Evolutionary conservation across 129 eudicot species (phyloP), one percentile per base, ranked within the genome.

Genomic region (Smallanthus sonchifolius): DNA sequence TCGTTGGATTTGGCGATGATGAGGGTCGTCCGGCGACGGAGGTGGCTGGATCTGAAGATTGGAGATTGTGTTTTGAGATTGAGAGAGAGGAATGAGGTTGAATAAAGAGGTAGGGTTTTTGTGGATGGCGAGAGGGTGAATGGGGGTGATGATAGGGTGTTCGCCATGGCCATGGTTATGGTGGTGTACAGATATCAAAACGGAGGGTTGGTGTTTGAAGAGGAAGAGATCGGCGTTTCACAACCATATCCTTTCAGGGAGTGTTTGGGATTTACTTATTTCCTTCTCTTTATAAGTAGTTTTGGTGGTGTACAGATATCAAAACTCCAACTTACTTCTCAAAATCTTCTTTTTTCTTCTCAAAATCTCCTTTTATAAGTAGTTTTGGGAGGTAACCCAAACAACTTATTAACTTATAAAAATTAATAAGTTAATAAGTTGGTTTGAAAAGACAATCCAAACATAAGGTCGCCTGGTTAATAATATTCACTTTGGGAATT

Each of bases 1-100:
- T 43, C 75, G 67, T 86, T 80, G 88, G 92, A 86, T 70, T 87
- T 78, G 64, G 83, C 86, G 55, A 62, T 19, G 87, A 82, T 44
- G 69, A 57, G 49, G 63, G 80, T 11, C 7, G 72, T 49, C 2
- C 65, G 77, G 37, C 74, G 77, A 35, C 73, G 79, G 71, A 42
- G 77, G 20, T 24, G 52, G 34, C 16, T 43, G 54, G 82, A 48
- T 69, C 76, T 70, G 68, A 34, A 17, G 85, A 78, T 52, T 20
- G 78, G 72, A 2, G 69, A 38, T 52, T 64, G 75, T 10, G 83
- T 5, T 81, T 73, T 38, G 76, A 65, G 76, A 14, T 51, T 35
- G 73, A 48, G 70, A 19, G 75, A 6, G 72, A 75, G 30, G 79
- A 74, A 44, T 38, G 77, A 68, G 28, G 79, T 6, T 6, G 79